These are phyloP conservation scores for Sinapis alba DNA, from an alignment of 441 rosid species.

Conservation along the genomic window DNA sequence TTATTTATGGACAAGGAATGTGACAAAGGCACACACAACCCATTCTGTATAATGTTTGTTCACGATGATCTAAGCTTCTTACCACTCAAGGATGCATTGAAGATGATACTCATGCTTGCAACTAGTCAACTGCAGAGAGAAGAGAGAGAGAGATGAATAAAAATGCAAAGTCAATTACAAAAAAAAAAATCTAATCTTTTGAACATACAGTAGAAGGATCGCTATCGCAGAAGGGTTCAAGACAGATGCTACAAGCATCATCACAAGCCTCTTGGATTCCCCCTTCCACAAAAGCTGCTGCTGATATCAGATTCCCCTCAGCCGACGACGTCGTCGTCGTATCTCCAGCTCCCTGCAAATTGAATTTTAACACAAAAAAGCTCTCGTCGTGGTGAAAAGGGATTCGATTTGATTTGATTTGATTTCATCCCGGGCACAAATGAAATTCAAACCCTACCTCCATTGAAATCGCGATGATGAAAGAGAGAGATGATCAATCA, in stretches of 20 bases:
- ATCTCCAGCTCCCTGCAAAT: constrained; percentile 55
- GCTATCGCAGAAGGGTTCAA: constrained; percentile 74
- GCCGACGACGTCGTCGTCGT: constrained; percentile 41
- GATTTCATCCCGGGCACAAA: background rate
- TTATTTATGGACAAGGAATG: background rate
- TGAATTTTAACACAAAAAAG: background rate
- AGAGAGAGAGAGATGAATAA: background rate
- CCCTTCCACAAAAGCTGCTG: constrained; percentile 97
- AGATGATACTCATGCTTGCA: constrained; percentile 98
- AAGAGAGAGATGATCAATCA: background rate
- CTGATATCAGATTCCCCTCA: constrained; percentile 73
- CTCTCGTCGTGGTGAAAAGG: no score
- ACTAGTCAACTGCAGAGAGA: constrained; percentile 63
- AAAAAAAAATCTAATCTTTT: background rate
- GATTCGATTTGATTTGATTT: background rate
- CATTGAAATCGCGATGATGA: background rate
- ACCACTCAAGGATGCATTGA: constrained; percentile 97
- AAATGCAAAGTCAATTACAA: background rate
- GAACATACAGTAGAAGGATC: constrained; percentile 81
- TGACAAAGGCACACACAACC: background rate
- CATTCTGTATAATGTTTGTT: background rate
- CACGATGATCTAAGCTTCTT: background rate
- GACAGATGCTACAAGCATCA: constrained; percentile 96
- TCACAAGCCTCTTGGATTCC: constrained; percentile 97
- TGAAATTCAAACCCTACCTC: background rate